Conservation (phyloP, 2,329 filamentous ascomycete species). For the Albifimbria verrucaria region DNA sequence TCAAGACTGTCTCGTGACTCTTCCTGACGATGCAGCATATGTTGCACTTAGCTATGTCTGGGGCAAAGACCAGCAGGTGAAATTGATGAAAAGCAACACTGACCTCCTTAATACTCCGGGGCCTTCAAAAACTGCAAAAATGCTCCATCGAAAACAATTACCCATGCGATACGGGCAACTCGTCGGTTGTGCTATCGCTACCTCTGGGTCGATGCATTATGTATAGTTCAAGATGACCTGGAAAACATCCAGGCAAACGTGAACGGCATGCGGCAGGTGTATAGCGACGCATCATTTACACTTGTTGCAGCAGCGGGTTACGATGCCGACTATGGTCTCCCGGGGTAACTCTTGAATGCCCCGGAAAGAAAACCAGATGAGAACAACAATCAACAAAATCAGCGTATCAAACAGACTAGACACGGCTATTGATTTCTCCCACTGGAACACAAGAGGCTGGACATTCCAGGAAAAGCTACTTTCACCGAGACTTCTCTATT, state of each 20-base stretch:
- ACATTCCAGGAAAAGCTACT: no score
- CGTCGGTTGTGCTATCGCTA: not conserved
- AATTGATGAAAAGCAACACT: not conserved
- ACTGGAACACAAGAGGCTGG: not conserved
- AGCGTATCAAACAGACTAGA: not conserved
- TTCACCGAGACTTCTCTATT: not conserved
- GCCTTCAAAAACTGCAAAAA: not conserved
- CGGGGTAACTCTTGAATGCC: not conserved
- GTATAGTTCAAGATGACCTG: not conserved
- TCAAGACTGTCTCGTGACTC: not conserved
- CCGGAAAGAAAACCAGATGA: not conserved
- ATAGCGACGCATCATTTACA: not conserved
- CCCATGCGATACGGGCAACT: not conserved
- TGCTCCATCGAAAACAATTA: not conserved
- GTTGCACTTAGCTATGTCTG: not conserved
- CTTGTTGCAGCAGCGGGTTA: not conserved
- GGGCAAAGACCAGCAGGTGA: not conserved
- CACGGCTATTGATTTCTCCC: not conserved
- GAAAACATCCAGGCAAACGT: not conserved
- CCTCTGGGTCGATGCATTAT: not conserved
- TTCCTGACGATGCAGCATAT: not conserved
- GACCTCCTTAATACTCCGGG: not conserved
- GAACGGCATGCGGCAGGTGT: not conserved
- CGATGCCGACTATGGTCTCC: not conserved
- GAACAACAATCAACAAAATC: not conserved